Conservation (phyloP, 768 basidiomycete genomes). For the Psilocybe tampanensis region DNA sequence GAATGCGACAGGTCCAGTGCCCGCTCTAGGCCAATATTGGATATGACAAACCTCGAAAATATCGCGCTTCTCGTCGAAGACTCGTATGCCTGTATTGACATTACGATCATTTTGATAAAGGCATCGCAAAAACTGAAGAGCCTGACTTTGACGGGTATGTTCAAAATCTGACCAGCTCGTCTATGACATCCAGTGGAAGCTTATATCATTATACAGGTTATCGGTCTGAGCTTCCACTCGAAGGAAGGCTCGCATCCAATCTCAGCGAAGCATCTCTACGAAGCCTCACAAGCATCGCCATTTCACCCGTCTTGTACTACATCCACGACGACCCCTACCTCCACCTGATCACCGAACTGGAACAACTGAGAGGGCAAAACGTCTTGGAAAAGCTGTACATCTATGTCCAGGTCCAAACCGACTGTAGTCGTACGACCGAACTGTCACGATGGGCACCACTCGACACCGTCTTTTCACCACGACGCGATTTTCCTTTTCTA, state of each 20-base stretch:
- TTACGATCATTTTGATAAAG: not conserved
- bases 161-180: too few species aligned
- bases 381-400: not conserved
- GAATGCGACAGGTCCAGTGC: not conserved
- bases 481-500: not conserved
- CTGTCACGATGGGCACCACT: constrained; percentile 5
- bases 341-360: constrained; percentile 2
- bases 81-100: not conserved
- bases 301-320: not conserved
- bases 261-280: not conserved
- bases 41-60: constrained; percentile 7
- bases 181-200: too few species aligned
- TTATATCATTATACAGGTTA: not conserved
- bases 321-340: constrained; percentile 5
- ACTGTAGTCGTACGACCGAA: constrained; percentile 7
- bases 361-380: constrained; percentile 7
- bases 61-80: not conserved
- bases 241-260: not conserved
- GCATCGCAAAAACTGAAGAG: not conserved
- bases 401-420: constrained; percentile 1
- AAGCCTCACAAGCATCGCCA: not conserved
- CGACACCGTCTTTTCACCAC: constrained; percentile 1
- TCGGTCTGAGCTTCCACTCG: not conserved
- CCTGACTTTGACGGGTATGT: constrained; percentile 11
- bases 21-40: not conserved